Evolutionary conservation across 2,329 filamentous ascomycete species (phyloP).

Genomic region (Nothophoma quercina): DNA sequence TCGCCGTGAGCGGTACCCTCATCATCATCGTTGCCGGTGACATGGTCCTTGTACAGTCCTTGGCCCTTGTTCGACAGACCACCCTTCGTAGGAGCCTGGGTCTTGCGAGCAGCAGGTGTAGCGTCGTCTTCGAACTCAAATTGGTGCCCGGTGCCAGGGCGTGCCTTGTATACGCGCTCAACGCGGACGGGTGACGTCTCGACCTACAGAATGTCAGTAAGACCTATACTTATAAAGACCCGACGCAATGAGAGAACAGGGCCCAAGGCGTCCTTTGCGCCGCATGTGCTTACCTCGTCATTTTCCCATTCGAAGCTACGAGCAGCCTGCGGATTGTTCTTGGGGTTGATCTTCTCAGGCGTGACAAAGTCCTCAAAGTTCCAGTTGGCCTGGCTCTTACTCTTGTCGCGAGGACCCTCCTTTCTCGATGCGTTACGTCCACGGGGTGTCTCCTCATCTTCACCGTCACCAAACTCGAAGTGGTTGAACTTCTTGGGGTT

Average conservation of each 20-base stretch:
- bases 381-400: constrained; percentile 79
- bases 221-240: not conserved
- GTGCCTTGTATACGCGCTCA: constrained; percentile 69
- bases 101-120: constrained; percentile 60
- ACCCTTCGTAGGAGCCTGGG: constrained; percentile 49
- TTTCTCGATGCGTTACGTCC: constrained; percentile 38
- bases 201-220: constrained; percentile 53
- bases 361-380: constrained; percentile 88
- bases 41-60: constrained; percentile 78
- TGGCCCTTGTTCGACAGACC: constrained; percentile 71
- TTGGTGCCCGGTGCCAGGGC: constrained; percentile 81
- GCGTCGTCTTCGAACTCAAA: constrained; percentile 85
- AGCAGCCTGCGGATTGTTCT: constrained; percentile 71
- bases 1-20: constrained; percentile 54
- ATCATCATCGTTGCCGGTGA: constrained; percentile 64
- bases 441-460: constrained; percentile 47
- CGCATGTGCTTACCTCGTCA: constrained; percentile 60
- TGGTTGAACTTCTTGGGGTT: constrained; percentile 84
- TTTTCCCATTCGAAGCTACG: constrained; percentile 80
- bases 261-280: not conserved
- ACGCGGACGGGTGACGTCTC: constrained; percentile 66
- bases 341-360: constrained; percentile 75
- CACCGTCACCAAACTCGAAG: constrained; percentile 79
- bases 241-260: constrained; percentile 4
- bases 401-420: constrained; percentile 23